Evolutionary conservation across 2,329 filamentous ascomycete species (phyloP).

Genomic region (Diaporthe batatas): DNA sequence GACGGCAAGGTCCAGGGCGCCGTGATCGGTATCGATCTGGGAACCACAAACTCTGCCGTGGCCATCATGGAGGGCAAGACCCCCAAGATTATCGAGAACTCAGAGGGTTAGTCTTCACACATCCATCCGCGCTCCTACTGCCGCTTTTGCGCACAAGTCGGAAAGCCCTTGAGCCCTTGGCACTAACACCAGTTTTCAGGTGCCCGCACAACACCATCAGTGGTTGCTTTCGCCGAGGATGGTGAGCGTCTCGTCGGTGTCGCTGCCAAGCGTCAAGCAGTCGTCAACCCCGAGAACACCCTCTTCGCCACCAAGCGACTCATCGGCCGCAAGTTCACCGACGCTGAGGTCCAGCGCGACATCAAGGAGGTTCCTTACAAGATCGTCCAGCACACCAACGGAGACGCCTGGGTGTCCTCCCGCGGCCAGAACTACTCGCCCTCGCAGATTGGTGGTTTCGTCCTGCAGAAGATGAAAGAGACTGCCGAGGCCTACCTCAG

Average conservation of each 20-base stretch:
- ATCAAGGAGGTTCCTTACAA: conserved; percentile 99
- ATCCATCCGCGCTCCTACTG: not conserved
- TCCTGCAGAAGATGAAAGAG: conserved; percentile 99
- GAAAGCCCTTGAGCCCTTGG: not conserved
- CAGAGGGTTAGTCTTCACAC: conserved; percentile 76
- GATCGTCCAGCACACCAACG: conserved; percentile 96
- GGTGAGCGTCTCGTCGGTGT: conserved; percentile 97
- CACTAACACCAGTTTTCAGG: conserved; percentile 60
- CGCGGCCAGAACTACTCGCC: conserved; percentile 96
- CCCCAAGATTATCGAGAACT: conserved; percentile 97
- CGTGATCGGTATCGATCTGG: conserved; percentile 98
- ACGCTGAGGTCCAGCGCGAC: conserved; percentile 93
- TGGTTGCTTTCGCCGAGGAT: conserved; percentile 95
- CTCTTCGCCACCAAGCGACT: conserved; percentile 99
- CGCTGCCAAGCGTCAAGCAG: conserved; percentile 96
- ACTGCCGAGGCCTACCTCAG: conserved; percentile 93
- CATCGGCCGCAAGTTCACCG: conserved; percentile 97
- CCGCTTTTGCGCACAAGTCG: not conserved
- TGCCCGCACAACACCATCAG: conserved; percentile 91
- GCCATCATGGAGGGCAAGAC: conserved; percentile 97
- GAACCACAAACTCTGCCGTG: conserved; percentile 97
- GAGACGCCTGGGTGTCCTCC: conserved; percentile 95
- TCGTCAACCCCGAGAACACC: conserved; percentile 98
- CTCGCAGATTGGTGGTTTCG: conserved; percentile 97
- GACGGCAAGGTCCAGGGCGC: conserved; percentile 92